Evolutionary conservation across 2,329 filamentous ascomycete genomes (phyloP), one percentile per base, ranked within the genome.

Genomic region (Colletotrichum paranaense): DNA sequence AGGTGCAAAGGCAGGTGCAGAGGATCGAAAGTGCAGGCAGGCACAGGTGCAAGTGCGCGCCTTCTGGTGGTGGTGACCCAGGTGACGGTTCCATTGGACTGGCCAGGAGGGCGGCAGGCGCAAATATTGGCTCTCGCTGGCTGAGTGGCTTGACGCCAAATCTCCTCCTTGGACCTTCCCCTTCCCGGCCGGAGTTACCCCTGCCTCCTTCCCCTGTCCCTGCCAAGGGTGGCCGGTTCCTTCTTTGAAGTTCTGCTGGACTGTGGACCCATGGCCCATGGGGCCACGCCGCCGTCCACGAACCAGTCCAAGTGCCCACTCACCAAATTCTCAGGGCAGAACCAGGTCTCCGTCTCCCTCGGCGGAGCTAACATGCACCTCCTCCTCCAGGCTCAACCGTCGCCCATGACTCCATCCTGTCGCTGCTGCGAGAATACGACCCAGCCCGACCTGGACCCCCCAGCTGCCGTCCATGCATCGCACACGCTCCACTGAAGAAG

Each of bases 131-230:
- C 56, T 69, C 46, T 14, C 62, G 46, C 32, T 46, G 46, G 70
- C 66, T 73, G 49, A 46, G 69, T 69, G 65, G 67, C 71, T 71
- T 56, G 67, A 74, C 67, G 71, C 71, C 62, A 74, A 72, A 74
- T 72, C 71, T 73, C 71, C 67, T 58, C 62, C 67, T 69, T 42
- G 38, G 38, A 42, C 38, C 49, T 55, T 46, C 68, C 68, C 71
- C 70, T 42, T 59, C 70, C 70, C 22, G 26, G 26, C 60, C n/a
- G 52, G 49, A 38, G 19, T 26, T 67, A 16, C 56, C 68, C 71
- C 71, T 73, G 67, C 22, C 62, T 5, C 22, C 32, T 28, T 11
- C 57, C 68, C 68, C 52, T 68, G 69, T 68, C 32, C 55, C n/a
- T 59, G 66, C 67, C 66, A 69, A 63, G 69, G 58, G 42, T 35